These are phyloP conservation scores for Tulasnella sp. DNA, from an alignment of 768 basidiomycete species.

Conservation along the genomic window DNA sequence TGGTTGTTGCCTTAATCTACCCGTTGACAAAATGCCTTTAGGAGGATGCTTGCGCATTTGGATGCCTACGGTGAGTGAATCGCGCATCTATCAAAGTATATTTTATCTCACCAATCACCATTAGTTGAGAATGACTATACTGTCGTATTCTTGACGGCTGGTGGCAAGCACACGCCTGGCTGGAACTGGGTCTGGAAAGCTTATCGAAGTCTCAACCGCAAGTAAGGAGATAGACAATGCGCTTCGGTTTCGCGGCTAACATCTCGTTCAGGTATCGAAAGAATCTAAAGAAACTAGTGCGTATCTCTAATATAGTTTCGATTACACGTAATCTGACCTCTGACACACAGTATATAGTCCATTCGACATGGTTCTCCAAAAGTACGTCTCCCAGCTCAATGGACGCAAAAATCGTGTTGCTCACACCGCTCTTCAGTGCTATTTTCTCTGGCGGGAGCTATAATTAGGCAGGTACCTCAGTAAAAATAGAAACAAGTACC, in stretches of 20 bases:
- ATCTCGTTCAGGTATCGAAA: slow-evolving; percentile 48
- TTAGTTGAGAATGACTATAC: slow-evolving; percentile 86
- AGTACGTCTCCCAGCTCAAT: slow-evolving; percentile 36
- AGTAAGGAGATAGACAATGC: slow-evolving; percentile 29
- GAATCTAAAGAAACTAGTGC: slow-evolving; percentile 71
- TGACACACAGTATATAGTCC: slow-evolving; percentile 60
- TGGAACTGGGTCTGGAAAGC: slow-evolving; percentile 94
- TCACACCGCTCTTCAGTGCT: slow-evolving; percentile 46
- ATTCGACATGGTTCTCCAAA: slow-evolving; percentile 80
- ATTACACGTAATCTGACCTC: background rate
- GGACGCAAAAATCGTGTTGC: background rate
- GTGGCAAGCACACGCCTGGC: slow-evolving; percentile 57
- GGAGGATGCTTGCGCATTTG: slow-evolving; percentile 67
- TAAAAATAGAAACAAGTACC: too few species aligned
- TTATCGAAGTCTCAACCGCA: slow-evolving; percentile 61
- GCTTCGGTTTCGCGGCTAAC: background rate
- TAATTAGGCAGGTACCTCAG: slow-evolving; percentile 53
- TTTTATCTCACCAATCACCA: background rate
- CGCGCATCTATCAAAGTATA: background rate
- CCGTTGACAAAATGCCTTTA: slow-evolving; percentile 25
- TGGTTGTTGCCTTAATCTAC: slow-evolving; percentile 9
- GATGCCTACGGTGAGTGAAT: slow-evolving; percentile 60
- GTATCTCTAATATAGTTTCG: slow-evolving; percentile 22
- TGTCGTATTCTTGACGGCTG: slow-evolving; percentile 78
- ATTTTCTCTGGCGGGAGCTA: slow-evolving; percentile 77